Base-by-base conservation (phyloP, 768 basidiomycete genomes). In the Hericium erinaceus region DNA sequence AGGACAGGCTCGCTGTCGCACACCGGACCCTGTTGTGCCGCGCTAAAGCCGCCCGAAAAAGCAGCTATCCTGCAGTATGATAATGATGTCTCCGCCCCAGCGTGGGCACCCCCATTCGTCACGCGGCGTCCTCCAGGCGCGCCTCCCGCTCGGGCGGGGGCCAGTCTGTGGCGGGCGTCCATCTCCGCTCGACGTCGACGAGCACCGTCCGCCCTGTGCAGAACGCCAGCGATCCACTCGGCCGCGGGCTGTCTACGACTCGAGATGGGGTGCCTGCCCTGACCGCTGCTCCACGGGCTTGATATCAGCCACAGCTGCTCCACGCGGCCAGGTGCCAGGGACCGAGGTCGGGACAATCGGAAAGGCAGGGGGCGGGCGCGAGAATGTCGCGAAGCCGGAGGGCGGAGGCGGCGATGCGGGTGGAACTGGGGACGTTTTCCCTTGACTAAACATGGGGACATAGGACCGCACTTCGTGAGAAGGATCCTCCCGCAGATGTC, bases 381-480 rank as follows among this genome's bases (percentile, higher is more conserved):
- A 68, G 61, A 70, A 70, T 28, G 61, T 67, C 37, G 64, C 57
- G 24, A 64, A 57, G 24, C 52, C 57, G 56, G 60, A 24, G 60
- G 37, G 54, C 55, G 5, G 59, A 60, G 16, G 46, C 24, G 38
- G 55, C 49, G 13, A 58, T 26, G 52, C 52, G 52, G 28, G 24
- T 15, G 55, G 28, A 58, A 20, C 33, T 12, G 37, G 50, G 39
- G 55, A 28, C 26, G 61, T 24, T 16, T 41, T 26, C 7, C 44
- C 33, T 52, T 22, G 16, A 2, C 26, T 20, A 26, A 10, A 40
- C 15, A 48, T n/a, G 37, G 22, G 56, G 56, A 83, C 75, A 63
- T 82, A 89, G 48, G 83, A 76, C 63, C 74, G 77, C 57, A 87
- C 86, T 65, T 85, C 84, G 60, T 74, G 72, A 52, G 83, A 85